phyloP scores from a whole-genome alignment of 2,329 filamentous ascomycete genomes.

The Verticillium klebahnii region DNA sequence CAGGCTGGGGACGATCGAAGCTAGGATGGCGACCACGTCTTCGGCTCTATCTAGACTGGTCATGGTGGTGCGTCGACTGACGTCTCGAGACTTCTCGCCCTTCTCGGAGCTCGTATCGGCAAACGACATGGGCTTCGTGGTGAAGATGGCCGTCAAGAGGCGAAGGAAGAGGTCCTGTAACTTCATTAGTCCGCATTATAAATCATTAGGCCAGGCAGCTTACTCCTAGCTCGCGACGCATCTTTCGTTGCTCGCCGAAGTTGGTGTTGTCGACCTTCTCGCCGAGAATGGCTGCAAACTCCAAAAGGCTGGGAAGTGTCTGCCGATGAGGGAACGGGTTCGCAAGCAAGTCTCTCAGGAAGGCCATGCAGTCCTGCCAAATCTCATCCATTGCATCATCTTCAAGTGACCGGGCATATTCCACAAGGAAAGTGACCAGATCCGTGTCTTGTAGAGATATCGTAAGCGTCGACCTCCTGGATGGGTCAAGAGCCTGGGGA shows the following conservation, averaged over 20 bases:
- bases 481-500: slow-evolving; percentile 70
- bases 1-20: slow-evolving; percentile 72
- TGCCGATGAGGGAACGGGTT: slow-evolving; percentile 96
- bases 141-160: slow-evolving; percentile 89
- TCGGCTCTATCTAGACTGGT: slow-evolving; percentile 49
- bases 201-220: slow-evolving; percentile 23
- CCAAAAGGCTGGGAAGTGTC: slow-evolving; percentile 77
- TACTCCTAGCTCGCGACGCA: slow-evolving; percentile 85
- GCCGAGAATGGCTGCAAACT: slow-evolving; percentile 84
- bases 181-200: slow-evolving; percentile 18
- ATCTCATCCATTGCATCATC: slow-evolving; percentile 99
- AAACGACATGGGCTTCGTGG: slow-evolving; percentile 75
- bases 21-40: slow-evolving; percentile 76
- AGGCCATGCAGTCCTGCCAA: slow-evolving; percentile 90
- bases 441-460: slow-evolving; percentile 79
- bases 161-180: slow-evolving; percentile 79
- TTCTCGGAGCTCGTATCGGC: slow-evolving; percentile 42
- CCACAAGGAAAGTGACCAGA: slow-evolving; percentile 81
- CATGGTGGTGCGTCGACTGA: slow-evolving; percentile 30
- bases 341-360: slow-evolving; percentile 80
- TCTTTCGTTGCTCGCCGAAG: slow-evolving; percentile 89
- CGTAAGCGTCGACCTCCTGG: slow-evolving; percentile 81
- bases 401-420: slow-evolving; percentile 85
- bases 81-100: slow-evolving; percentile 31
- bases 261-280: slow-evolving; percentile 98